Evolutionary conservation across 2,329 filamentous ascomycete species (phyloP), one percentile per base, ranked within the genome.

Genomic region (Fusarium tjaetaba): DNA sequence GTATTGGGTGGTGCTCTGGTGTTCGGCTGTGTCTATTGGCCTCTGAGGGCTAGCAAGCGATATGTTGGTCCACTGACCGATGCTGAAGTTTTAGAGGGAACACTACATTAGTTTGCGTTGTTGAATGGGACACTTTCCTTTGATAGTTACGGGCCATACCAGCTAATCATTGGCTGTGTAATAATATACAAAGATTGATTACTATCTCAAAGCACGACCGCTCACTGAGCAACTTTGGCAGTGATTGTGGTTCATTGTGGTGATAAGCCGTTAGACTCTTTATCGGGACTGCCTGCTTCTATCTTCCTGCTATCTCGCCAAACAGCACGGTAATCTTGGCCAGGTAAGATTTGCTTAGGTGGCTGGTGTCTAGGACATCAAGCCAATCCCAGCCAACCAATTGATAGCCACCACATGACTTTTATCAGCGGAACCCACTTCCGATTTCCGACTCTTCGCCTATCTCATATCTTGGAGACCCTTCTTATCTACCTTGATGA

Each of bases 11-110:
- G 55, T 3, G 55, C 57, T 2, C 42, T 75, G 4, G 9, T 76
- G 9, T 71, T 75, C 43, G 73, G 74, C 4, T 52, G 68, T 14
- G 15, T 74, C 1, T 73, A 76, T 22, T 76, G 72, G 74, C 61
- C 66, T 2, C 39, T 75, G 7, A 46, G 64, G 22, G 74, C 57
- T 5, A 67, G 64, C 10, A 69, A 57, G 52, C 62, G 63, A 10
- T 76, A 71, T 22, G n/a, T 49, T 18, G 74, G 74, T 5, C 68
- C 73, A 10, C 36, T 75, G 30, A 64, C 45, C 2, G 45, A 60
- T 1, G 36, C 26, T 2, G 45, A 60, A 14, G 26, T 41, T n/a
- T n/a, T 60, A 18, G 57, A 60, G 24, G 45, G 57, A 39, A 60
- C 15, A 7, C 15, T 36, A 22, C 34, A 30, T 11, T 59, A 51